These are phyloP conservation scores for Polyrhizophydium stewartii DNA, from an alignment of 371 early-diverging fungal genomes.

Conservation along the genomic window DNA sequence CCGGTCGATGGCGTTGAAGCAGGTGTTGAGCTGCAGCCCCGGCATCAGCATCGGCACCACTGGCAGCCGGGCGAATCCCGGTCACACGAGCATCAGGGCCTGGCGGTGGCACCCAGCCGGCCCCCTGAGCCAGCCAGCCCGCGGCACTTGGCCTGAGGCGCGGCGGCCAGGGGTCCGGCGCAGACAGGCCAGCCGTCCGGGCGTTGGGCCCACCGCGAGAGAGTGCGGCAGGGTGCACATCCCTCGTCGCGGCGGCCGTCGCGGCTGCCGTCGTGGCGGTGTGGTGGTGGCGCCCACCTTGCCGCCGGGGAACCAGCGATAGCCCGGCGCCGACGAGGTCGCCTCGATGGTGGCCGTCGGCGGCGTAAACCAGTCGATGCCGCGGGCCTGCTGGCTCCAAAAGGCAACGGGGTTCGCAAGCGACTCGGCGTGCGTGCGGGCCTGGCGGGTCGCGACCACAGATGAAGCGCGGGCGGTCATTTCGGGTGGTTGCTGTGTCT, in stretches of 20 bases:
- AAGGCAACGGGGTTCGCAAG: not conserved
- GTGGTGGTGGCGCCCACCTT: too few species aligned
- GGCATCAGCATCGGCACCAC: not conserved
- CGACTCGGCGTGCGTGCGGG: not conserved
- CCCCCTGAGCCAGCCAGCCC: too few species aligned
- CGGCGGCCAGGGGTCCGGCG: not conserved
- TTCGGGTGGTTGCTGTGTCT: too few species aligned
- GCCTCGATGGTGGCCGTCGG: not conserved
- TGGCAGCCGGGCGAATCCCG: not conserved
- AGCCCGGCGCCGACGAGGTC: not conserved
- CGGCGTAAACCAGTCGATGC: not conserved
- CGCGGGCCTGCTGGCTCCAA: not conserved
- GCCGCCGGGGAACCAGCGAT: not conserved
- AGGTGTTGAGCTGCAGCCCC: slow-evolving; percentile 22
- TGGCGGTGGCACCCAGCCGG: too few species aligned
- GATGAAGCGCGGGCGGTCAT: too few species aligned
- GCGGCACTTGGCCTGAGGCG: too few species aligned
- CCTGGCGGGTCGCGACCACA: too few species aligned
- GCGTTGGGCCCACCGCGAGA: not conserved
- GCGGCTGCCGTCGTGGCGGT: too few species aligned
- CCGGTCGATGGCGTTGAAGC: slow-evolving; percentile 94
- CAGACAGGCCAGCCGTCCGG: not conserved
- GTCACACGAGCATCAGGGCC: too few species aligned
- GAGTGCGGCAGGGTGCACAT: too few species aligned
- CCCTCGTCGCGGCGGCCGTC: too few species aligned